Percentiles rank a stretch among this genome's conserved stretches.
phyloP scores from a whole-genome alignment of 2,329 filamentous ascomycete genomes.

The Sporothrix mexicana region DNA sequence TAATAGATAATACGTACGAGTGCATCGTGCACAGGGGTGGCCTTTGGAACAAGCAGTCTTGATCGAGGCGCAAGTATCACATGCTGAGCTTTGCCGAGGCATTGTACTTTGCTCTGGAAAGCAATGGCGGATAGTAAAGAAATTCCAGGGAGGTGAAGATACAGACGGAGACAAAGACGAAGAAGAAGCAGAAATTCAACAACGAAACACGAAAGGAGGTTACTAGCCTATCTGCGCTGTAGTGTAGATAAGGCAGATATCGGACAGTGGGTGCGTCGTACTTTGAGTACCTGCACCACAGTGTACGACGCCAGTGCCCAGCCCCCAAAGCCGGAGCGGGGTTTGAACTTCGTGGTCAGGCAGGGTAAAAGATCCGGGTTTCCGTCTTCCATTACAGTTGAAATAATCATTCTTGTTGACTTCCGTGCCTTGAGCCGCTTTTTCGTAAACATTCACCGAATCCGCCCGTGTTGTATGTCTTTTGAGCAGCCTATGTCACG shows the following conservation, averaged over 20 bases:
- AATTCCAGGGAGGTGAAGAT: neutral
- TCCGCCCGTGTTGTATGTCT: no score
- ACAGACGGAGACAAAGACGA: neutral
- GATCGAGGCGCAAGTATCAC: conserved; percentile 11
- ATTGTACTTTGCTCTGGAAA: neutral
- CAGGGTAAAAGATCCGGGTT: no score
- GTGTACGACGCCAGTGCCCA: no score
- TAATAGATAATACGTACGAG: neutral
- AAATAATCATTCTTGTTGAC: no score
- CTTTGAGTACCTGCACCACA: no score
- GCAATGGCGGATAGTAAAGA: neutral
- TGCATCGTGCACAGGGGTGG: conserved; percentile 9
- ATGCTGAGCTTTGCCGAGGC: conserved; percentile 3
- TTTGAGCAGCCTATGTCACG: no score
- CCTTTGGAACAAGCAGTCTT: conserved; percentile 20
- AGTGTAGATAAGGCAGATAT: neutral
- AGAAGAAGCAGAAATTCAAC: neutral
- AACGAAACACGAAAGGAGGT: neutral
- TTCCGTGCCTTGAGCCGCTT: no score
- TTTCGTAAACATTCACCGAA: no score
- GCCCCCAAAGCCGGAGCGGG: no score
- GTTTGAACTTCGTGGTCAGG: no score
- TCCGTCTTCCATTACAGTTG: no score
- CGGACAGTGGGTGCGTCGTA: neutral
- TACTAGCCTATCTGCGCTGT: neutral